Conservation (phyloP, 345 rosid species). For the Pistacia vera region DNA sequence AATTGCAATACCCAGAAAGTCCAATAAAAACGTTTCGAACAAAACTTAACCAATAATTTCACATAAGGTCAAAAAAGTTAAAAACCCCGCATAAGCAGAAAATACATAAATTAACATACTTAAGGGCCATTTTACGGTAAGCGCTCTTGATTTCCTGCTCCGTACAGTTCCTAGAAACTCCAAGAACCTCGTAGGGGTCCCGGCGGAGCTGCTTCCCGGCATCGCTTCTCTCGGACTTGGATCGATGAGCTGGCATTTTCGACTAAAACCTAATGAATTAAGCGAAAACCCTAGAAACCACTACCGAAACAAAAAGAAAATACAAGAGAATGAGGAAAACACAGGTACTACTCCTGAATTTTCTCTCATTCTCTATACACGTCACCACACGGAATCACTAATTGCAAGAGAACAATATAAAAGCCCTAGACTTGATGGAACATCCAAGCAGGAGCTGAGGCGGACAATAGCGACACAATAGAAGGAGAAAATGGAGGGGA, state of each 20-base stretch:
- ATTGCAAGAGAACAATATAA: slow-evolving; percentile 2
- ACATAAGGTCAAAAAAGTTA: neutral
- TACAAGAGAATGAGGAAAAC: slow-evolving; percentile 4
- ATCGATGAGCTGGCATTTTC: slow-evolving; percentile 61
- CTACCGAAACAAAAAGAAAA: neutral
- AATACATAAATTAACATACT: slow-evolving; percentile 40
- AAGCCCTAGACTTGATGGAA: slow-evolving; percentile 20
- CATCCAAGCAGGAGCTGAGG: slow-evolving; percentile 29
- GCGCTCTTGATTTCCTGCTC: slow-evolving; percentile 96
- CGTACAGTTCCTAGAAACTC: slow-evolving; percentile 69
- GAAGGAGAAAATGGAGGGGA: slow-evolving; percentile 39
- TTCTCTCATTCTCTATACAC: slow-evolving; percentile 3
- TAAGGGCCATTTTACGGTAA: slow-evolving; percentile 94
- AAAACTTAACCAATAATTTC: neutral
- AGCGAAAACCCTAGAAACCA: slow-evolving; percentile 27
- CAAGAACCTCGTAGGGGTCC: slow-evolving; percentile 92
- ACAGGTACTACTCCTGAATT: neutral
- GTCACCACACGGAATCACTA: neutral
- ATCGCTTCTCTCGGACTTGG: slow-evolving; percentile 75
- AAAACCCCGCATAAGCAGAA: neutral
- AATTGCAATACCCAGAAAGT: neutral
- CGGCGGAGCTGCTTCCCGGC: slow-evolving; percentile 74
- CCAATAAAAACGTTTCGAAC: neutral
- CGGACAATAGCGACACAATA: slow-evolving; percentile 26
- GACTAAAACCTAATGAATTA: neutral